Evolutionary conservation across 192 early-diverging fungal genomes (phyloP), one percentile per base, ranked within the genome.

Genomic region (Thoreauomyces humboldtii): DNA sequence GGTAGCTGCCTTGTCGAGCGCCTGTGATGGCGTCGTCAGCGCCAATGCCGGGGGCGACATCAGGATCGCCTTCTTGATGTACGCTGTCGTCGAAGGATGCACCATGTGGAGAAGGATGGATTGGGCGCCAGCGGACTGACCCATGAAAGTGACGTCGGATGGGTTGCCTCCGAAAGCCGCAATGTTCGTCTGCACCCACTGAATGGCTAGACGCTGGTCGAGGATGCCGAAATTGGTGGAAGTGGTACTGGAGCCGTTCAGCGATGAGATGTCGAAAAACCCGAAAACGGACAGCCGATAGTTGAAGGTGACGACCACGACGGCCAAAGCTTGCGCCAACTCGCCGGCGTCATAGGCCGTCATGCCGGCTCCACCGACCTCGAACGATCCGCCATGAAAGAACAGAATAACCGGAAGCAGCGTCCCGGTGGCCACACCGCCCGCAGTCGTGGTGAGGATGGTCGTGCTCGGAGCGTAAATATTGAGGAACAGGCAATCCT

Each of bases 121-220:
- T 68, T 66, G 77, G 34, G 75, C 78, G 25, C 86, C 86, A 11
- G 83, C 86, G 29, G 77, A 80, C 52, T 82, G 76, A 1, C 87
- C 87, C 59, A 83, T 72, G 25, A 80, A 72, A 4, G 87, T 89
- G 7, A 87, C 61, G 47, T 70, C 32, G 12, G 51, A 64, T 2
- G 85, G 73, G 71, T 88, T 73, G 28, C 85, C 85, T 19, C 85
- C 86, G 72, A 89, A 89, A 7, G 72, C 61, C n/a, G 56, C 76
- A 64, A 89, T 89, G 50, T 87, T 84, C n/a, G 67, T 37, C 24
- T 71, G 57, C 24, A 89, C 76, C 87, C 87, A 89, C 48, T 71
- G 38, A 11, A 89, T 42, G 11, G 85, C 84, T 0, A 63, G 6
- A 15, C 57, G 47, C 52, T 76, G 68, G 54, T 81, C 76, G 29